These are phyloP conservation scores for Cinnamomum micranthum DNA, from an alignment of 164 flowering plant species.

Conservation along the genomic window DNA sequence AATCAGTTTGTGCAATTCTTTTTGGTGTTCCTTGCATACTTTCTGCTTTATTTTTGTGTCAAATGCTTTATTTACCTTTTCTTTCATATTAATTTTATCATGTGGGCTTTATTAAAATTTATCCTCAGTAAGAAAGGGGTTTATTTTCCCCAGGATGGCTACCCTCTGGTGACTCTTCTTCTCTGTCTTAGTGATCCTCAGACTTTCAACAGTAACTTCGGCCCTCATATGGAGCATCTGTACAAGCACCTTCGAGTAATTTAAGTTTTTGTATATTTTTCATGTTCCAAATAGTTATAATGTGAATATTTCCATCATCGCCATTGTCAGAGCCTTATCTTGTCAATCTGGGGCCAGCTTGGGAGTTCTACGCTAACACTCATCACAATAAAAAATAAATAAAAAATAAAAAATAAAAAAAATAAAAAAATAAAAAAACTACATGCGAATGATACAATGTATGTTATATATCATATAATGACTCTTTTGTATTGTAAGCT, in stretches of 20 bases:
- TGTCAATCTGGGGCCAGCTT: too few relatives aligned
- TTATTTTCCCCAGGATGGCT: slow-evolving; percentile 68
- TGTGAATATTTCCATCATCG: background rate
- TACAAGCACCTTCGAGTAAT: slow-evolving; percentile 86
- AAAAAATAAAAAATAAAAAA: too few relatives aligned
- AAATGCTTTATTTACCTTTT: background rate
- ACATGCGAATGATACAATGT: background rate
- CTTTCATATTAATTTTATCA: background rate
- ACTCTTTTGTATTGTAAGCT: too few relatives aligned
- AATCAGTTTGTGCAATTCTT: background rate
- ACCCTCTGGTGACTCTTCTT: slow-evolving; percentile 95
- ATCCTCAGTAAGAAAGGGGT: background rate
- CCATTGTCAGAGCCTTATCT: too few relatives aligned
- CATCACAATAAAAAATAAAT: too few relatives aligned
- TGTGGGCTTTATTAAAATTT: background rate
- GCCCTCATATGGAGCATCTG: slow-evolving; percentile 90
- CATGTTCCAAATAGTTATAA: background rate
- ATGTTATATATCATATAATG: too few relatives aligned
- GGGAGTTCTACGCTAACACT: too few relatives aligned
- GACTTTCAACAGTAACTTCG: slow-evolving; percentile 68
- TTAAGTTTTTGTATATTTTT: slow-evolving; percentile 22
- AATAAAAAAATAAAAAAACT: too few relatives aligned
- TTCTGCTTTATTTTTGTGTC: background rate
- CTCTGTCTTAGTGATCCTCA: slow-evolving; percentile 96
- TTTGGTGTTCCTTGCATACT: background rate